A percentile compares a stretch with the other conserved stretches of the same genome.
phyloP scores from a whole-genome alignment of 352 stramenopile genomes.

The Phytophthora pisi region DNA sequence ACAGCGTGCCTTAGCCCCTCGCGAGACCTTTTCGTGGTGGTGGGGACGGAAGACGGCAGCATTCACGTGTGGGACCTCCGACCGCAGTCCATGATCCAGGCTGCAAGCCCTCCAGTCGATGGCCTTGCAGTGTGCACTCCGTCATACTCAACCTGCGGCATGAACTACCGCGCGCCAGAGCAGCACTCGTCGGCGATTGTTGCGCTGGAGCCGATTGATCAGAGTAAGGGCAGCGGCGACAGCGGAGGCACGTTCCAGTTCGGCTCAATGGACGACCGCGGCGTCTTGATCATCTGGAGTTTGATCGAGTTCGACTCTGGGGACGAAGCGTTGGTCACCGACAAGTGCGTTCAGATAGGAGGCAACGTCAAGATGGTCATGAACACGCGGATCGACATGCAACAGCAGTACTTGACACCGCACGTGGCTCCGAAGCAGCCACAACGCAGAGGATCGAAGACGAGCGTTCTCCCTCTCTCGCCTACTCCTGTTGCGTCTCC shows the following conservation, averaged over 20 bases:
- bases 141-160: conserved; percentile 65
- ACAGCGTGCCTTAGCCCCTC: conserved; percentile 49
- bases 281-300: conserved; percentile 73
- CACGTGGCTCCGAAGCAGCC: conserved; percentile 7
- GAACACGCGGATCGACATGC: conserved; percentile 65
- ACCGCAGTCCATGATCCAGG: conserved; percentile 27
- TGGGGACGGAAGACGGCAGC: conserved; percentile 64
- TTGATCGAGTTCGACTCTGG: conserved; percentile 57
- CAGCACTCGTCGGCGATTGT: conserved; percentile 61
- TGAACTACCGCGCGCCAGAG: conserved; percentile 42
- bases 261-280: conserved; percentile 73
- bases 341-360: conserved; percentile 74
- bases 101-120: conserved; percentile 20
- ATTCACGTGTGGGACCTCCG: conserved; percentile 77
- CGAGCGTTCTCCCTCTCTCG: conserved; percentile 18
- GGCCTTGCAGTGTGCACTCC: conserved; percentile 45
- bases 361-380: conserved; percentile 70
- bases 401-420: conserved; percentile 48
- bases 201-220: conserved; percentile 44
- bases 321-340: conserved; percentile 48
- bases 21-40: conserved; percentile 59
- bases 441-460: conserved; percentile 12
- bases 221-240: conserved; percentile 6
- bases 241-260: conserved; percentile 63
- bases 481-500: conserved; percentile 2